Evolutionary conservation across 441 rosid species (phyloP).

Genomic region (Adansonia grandidieri): DNA sequence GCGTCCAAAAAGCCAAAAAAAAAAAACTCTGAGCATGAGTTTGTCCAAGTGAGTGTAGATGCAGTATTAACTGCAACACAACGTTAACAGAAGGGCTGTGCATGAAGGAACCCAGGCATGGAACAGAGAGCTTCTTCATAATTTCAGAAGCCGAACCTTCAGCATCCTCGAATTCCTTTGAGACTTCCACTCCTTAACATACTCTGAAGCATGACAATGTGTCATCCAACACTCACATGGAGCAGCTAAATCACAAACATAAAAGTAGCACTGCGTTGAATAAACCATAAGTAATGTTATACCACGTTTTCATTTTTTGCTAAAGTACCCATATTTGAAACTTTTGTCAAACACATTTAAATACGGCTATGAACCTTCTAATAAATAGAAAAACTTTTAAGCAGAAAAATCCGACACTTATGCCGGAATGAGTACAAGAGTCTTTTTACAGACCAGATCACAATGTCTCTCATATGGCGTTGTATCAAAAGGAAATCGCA

Average conservation of each 20-base stretch:
- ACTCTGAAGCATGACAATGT: slow-evolving; percentile 57
- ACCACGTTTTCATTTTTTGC: no score
- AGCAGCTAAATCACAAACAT: slow-evolving; percentile 62
- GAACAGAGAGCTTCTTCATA: neutral
- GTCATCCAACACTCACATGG: slow-evolving; percentile 58
- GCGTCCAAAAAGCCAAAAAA: neutral
- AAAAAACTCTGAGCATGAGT: slow-evolving; percentile 2
- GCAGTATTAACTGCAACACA: neutral
- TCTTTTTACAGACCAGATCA: slow-evolving; percentile 39
- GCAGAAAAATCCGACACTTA: no score
- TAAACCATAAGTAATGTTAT: no score
- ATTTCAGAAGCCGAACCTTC: neutral
- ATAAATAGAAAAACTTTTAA: no score
- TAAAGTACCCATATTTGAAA: no score
- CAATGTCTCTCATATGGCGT: slow-evolving; percentile 50
- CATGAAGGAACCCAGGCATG: neutral
- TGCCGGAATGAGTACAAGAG: neutral
- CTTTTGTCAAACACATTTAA: no score
- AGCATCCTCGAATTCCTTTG: slow-evolving; percentile 11
- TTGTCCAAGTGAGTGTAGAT: no score
- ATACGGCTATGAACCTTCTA: no score
- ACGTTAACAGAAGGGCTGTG: neutral
- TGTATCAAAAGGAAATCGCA: slow-evolving; percentile 54
- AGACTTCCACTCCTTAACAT: slow-evolving; percentile 27
- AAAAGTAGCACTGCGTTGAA: slow-evolving; percentile 65